A percentile compares a stretch with the other conserved stretches of the same genome.
Evolutionary conservation across 2,329 filamentous ascomycete genomes (phyloP).

Genomic region (Diaporthe eres): DNA sequence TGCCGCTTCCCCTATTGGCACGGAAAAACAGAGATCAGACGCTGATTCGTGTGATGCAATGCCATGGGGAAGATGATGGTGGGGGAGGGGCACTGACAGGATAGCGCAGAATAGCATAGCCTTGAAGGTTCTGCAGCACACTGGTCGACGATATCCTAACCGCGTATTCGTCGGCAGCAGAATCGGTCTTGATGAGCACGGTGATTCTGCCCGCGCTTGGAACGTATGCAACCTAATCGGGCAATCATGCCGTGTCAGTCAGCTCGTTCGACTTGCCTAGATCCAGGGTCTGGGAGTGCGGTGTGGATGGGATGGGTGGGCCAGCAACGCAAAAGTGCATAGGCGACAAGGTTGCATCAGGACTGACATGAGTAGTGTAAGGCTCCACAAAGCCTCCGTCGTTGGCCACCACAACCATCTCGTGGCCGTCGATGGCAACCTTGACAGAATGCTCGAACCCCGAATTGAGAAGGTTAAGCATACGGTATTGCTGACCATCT

Average conservation of each 20-base stretch:
- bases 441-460: constrained; percentile 43
- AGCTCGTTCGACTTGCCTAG: background rate
- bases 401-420: constrained; percentile 46
- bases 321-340: background rate
- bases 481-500: constrained; percentile 40
- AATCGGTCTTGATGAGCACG: constrained; percentile 44
- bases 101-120: constrained; percentile 44
- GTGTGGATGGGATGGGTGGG: background rate
- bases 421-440: constrained; percentile 45
- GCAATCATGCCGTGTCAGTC: background rate
- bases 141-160: constrained; percentile 46
- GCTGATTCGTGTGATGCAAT: background rate
- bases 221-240: constrained; percentile 40
- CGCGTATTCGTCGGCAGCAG: constrained; percentile 43
- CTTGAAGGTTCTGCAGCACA: constrained; percentile 45
- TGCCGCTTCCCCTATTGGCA: constrained; percentile 18
- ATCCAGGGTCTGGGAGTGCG: background rate
- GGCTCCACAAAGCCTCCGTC: constrained; percentile 46
- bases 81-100: constrained; percentile 12
- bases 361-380: constrained; percentile 20
- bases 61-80: background rate
- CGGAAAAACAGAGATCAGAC: background rate
- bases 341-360: background rate
- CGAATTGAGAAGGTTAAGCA: constrained; percentile 44
- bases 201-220: constrained; percentile 44